Conservation (phyloP, 2,329 filamentous ascomycete species). For the Biscogniauxia sp. region DNA sequence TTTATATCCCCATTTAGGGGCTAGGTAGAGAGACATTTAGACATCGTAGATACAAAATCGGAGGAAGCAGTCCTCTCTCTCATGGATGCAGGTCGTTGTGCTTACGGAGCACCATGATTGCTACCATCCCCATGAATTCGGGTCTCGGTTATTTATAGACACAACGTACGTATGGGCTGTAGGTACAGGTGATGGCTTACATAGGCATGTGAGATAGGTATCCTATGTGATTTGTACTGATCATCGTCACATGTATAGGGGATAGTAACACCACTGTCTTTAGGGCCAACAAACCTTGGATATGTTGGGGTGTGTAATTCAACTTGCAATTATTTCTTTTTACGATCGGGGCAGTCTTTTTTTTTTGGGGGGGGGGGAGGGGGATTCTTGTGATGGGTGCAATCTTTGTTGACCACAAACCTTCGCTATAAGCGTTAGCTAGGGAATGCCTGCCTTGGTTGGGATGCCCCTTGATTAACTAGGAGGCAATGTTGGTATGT, state of each 20-base stretch:
- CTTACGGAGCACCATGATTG: no score
- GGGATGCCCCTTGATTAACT: background rate
- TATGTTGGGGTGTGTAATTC: background rate
- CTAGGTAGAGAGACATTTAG: no score
- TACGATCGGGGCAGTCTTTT: background rate
- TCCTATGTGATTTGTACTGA: no score
- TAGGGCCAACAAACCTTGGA: background rate
- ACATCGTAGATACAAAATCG: no score
- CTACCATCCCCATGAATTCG: background rate
- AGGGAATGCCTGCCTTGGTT: background rate
- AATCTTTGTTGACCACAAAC: background rate
- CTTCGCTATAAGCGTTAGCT: background rate
- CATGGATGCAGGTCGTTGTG: no score
- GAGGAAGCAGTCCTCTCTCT: no score
- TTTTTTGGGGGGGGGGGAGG: no score
- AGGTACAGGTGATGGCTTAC: background rate
- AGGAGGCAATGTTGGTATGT: background rate
- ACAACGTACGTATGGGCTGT: background rate
- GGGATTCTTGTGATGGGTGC: background rate
- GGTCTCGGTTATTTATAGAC: background rate
- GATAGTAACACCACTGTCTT: background rate
- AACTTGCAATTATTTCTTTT: background rate
- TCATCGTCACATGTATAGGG: no score
- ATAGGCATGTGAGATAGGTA: no score
- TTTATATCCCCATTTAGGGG: no score